Conservation (phyloP, 192 early-diverging fungal genomes). For the Coemansia sp. region DNA sequence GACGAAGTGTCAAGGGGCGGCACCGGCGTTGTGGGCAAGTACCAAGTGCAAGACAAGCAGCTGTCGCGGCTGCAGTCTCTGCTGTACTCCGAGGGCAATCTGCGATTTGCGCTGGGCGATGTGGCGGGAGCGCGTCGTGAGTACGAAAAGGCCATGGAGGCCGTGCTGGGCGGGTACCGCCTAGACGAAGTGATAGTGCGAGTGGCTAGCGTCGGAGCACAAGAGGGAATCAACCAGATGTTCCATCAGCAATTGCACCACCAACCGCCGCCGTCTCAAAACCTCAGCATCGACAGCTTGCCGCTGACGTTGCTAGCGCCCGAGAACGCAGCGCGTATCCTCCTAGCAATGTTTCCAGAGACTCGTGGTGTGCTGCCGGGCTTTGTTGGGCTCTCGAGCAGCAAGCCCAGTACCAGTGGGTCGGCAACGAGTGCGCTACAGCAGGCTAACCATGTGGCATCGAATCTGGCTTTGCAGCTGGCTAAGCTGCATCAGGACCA, state of each 20-base stretch:
- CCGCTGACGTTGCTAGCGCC: slow-evolving; percentile 59
- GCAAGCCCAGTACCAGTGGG: slow-evolving; percentile 21
- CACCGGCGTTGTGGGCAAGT: slow-evolving; percentile 11
- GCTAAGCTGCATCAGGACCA: slow-evolving; percentile 89
- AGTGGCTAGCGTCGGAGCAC: slow-evolving; percentile 43
- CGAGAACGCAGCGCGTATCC: slow-evolving; percentile 60
- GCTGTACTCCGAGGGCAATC: slow-evolving; percentile 84
- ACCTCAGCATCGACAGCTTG: slow-evolving; percentile 28
- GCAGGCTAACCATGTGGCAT: slow-evolving; percentile 49
- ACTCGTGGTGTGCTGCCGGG: slow-evolving; percentile 70
- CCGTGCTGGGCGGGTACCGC: slow-evolving; percentile 60
- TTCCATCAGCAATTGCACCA: slow-evolving; percentile 40
- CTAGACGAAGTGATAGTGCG: slow-evolving; percentile 51
- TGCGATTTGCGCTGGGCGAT: slow-evolving; percentile 75
- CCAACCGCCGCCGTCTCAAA: slow-evolving; percentile 23
- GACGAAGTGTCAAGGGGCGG: slow-evolving; percentile 11
- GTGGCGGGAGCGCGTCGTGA: slow-evolving; percentile 68
- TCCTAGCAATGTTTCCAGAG: slow-evolving; percentile 58
- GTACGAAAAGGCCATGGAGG: slow-evolving; percentile 80
- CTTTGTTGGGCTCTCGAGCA: slow-evolving; percentile 33
- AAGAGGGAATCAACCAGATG: slow-evolving; percentile 43
- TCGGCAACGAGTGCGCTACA: slow-evolving; percentile 27
- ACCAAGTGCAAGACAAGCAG: slow-evolving; percentile 61
- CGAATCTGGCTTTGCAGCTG: slow-evolving; percentile 71
- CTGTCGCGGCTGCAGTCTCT: slow-evolving; percentile 74